A percentile compares a stretch with the other conserved stretches of the same genome.
Evolutionary conservation across 306 rosid genomes (phyloP).

Genomic region (Prinsepia uniflora): DNA sequence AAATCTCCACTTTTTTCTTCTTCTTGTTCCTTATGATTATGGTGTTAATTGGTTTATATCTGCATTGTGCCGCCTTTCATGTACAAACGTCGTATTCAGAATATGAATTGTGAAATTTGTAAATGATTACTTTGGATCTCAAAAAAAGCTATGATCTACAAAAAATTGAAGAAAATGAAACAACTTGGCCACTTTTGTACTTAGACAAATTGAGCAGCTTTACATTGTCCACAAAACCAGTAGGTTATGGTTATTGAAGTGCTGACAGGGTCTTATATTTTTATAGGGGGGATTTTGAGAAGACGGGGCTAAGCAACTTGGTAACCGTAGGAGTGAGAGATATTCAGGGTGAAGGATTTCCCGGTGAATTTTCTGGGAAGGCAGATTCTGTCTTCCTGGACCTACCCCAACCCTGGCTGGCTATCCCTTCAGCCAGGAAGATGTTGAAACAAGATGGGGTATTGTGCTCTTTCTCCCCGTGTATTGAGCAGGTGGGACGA

Average conservation of each 20-base stretch:
- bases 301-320: slow-evolving; percentile 64
- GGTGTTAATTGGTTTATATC: background rate
- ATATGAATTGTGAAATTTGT: background rate
- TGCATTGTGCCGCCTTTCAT: background rate
- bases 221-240: background rate
- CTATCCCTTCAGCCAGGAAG: slow-evolving; percentile 71
- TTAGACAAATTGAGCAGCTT: too few relatives aligned
- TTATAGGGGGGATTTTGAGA: slow-evolving; percentile 78
- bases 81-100: background rate
- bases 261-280: slow-evolving; percentile 12
- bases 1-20: background rate
- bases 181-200: background rate
- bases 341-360: slow-evolving; percentile 87
- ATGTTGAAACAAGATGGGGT: slow-evolving; percentile 67
- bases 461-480: slow-evolving; percentile 80
- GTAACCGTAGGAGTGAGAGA: slow-evolving; percentile 73
- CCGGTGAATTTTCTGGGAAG: slow-evolving; percentile 50
- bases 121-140: background rate
- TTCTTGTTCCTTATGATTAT: background rate
- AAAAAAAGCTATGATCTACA: background rate
- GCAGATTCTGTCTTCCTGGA: slow-evolving; percentile 79
- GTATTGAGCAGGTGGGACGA: slow-evolving; percentile 78
- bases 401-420: slow-evolving; percentile 91
- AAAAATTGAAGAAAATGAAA: background rate
- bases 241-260: background rate